Evolutionary conservation across 2,329 filamentous ascomycete genomes (phyloP).

Genomic region (Fusarium oligoseptatum): DNA sequence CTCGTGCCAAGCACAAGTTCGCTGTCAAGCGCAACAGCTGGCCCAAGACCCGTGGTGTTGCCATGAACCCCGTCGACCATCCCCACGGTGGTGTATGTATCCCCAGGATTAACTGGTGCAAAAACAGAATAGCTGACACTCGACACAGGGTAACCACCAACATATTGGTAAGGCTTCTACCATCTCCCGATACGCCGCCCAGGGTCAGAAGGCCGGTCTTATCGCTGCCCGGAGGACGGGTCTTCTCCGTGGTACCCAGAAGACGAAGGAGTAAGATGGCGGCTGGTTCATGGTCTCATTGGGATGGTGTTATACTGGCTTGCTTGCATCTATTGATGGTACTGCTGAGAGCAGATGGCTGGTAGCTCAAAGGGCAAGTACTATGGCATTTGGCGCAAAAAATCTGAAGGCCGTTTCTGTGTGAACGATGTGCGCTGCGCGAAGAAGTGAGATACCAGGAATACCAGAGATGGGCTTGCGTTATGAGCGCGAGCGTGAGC

Average conservation of each 20-base stretch:
- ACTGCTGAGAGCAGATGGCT: slow-evolving; percentile 62
- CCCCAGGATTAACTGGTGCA: neutral
- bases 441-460: slow-evolving; percentile 47
- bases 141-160: slow-evolving; percentile 93
- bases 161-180: slow-evolving; percentile 99
- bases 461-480: slow-evolving; percentile 40
- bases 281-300: slow-evolving; percentile 67
- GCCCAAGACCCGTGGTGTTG: slow-evolving; percentile 99
- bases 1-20: slow-evolving; percentile 99
- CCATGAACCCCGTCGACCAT: slow-evolving; percentile 99
- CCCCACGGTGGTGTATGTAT: slow-evolving; percentile 87
- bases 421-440: slow-evolving; percentile 42
- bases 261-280: slow-evolving; percentile 91
- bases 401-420: slow-evolving; percentile 50
- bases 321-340: slow-evolving; percentile 72
- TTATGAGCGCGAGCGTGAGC: neutral
- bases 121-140: slow-evolving; percentile 54
- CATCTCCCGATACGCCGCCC: slow-evolving; percentile 96
- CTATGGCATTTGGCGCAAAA: slow-evolving; percentile 64
- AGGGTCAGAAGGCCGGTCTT: slow-evolving; percentile 99
- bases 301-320: slow-evolving; percentile 75
- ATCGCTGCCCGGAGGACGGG: slow-evolving; percentile 99
- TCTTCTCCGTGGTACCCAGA: slow-evolving; percentile 99
- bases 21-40: slow-evolving; percentile 99
- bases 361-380: slow-evolving; percentile 64